These are phyloP conservation scores for Senna siamea DNA, from an alignment of 306 rosid species.

Conservation along the genomic window DNA sequence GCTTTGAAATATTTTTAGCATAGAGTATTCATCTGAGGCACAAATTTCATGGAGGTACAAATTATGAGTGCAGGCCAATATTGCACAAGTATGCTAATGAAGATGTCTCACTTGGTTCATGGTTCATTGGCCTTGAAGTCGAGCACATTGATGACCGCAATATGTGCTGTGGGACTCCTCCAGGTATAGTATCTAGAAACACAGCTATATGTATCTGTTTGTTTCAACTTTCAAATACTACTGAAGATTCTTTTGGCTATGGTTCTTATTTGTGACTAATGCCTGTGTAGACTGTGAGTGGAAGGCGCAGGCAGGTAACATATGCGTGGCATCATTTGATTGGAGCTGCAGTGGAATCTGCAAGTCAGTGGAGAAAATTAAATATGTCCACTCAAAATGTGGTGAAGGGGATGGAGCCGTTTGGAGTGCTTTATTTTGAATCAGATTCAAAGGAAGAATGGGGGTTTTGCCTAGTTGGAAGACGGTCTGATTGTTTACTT, in stretches of 20 bases:
- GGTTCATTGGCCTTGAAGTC: conserved; percentile 97
- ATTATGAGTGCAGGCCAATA: conserved; percentile 72
- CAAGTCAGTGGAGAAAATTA: conserved; percentile 95
- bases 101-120: conserved; percentile 97
- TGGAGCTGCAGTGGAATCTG: conserved; percentile 99
- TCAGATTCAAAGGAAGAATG: neutral
- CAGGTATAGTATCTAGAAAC: conserved; percentile 61
- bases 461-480: conserved; percentile 27
- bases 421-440: conserved; percentile 77
- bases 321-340: conserved; percentile 89
- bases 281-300: conserved; percentile 84
- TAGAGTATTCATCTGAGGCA: neutral
- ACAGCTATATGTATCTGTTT: neutral
- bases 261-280: conserved; percentile 34
- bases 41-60: conserved; percentile 22
- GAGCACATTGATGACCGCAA: conserved; percentile 95
- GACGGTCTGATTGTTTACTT: conserved; percentile 32
- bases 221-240: neutral
- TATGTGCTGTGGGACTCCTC: conserved; percentile 99
- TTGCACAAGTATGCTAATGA: conserved; percentile 96
- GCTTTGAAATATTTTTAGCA: conserved; percentile 2
- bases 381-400: conserved; percentile 85
- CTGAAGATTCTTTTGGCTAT: neutral
- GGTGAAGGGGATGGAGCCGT: conserved; percentile 93
- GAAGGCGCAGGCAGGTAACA: conserved; percentile 96